A percentile compares a stretch with the other conserved stretches of the same genome.
Conservation (phyloP, 192 early-diverging fungal species). For the Dissophora globulifera region DNA sequence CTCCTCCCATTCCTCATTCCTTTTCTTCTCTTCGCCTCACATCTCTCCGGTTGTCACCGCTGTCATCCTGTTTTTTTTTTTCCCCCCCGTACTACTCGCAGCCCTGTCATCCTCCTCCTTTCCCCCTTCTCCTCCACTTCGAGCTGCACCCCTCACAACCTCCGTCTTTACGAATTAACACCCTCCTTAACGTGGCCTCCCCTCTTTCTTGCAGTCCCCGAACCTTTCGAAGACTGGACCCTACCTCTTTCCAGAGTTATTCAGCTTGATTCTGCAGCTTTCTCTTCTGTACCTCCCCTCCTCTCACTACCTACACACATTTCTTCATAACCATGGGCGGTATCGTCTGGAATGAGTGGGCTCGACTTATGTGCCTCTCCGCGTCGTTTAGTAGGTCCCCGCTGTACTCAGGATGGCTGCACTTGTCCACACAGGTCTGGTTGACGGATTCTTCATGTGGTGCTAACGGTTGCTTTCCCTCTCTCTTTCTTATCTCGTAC, state of each 20-base stretch:
- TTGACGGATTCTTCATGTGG: background rate
- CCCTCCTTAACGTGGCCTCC: no score
- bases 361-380: conserved; percentile 39
- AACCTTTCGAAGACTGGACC: no score
- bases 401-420: background rate
- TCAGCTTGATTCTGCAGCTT: background rate
- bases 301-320: background rate
- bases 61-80: background rate
- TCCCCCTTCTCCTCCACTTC: background rate
- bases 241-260: no score
- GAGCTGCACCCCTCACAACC: background rate
- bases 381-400: conserved; percentile 32
- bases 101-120: no score
- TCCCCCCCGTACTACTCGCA: background rate
- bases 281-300: background rate
- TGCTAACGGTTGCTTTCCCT: no score
- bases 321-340: conserved; percentile 30
- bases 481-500: background rate
- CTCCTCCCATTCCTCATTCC: background rate
- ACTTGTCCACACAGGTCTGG: background rate
- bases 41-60: background rate
- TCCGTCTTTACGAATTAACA: no score
- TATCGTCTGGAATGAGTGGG: conserved; percentile 52
- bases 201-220: no score
- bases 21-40: background rate